A percentile compares a stretch with the other conserved stretches of the same genome.
These are phyloP conservation scores for Venturia carpophila DNA, from an alignment of 2,329 filamentous ascomycete genomes.

Conservation along the genomic window DNA sequence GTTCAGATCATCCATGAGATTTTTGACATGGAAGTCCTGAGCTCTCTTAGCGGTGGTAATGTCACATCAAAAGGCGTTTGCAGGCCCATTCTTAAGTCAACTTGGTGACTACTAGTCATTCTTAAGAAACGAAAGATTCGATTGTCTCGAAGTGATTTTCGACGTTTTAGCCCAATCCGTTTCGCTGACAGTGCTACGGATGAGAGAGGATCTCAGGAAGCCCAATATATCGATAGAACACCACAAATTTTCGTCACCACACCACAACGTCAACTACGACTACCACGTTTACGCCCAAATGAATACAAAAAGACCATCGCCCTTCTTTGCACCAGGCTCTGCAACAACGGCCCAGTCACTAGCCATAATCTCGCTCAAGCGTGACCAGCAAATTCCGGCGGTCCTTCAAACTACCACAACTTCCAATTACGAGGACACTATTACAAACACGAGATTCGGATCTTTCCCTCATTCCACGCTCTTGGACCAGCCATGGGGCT, in stretches of 20 bases:
- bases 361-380: constrained; percentile 79
- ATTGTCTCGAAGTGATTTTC: no score
- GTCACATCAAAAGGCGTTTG: no score
- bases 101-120: no score
- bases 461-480: constrained; percentile 52
- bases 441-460: constrained; percentile 85
- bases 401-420: constrained; percentile 39
- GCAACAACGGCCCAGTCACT: constrained; percentile 58
- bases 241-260: not conserved
- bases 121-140: no score
- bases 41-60: no score
- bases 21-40: no score
- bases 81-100: no score
- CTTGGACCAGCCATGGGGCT: constrained; percentile 76
- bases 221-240: not conserved
- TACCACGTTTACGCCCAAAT: not conserved
- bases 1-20: no score
- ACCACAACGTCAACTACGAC: not conserved
- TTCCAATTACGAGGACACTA: constrained; percentile 34
- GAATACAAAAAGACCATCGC: constrained; percentile 43
- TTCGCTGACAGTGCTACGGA: no score
- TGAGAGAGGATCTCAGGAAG: no score
- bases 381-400: constrained; percentile 74
- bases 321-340: constrained; percentile 67
- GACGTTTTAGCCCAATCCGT: no score